phyloP scores from a whole-genome alignment of 495 filamentous ascomycete genomes.

The Aspergillus panamensis region DNA sequence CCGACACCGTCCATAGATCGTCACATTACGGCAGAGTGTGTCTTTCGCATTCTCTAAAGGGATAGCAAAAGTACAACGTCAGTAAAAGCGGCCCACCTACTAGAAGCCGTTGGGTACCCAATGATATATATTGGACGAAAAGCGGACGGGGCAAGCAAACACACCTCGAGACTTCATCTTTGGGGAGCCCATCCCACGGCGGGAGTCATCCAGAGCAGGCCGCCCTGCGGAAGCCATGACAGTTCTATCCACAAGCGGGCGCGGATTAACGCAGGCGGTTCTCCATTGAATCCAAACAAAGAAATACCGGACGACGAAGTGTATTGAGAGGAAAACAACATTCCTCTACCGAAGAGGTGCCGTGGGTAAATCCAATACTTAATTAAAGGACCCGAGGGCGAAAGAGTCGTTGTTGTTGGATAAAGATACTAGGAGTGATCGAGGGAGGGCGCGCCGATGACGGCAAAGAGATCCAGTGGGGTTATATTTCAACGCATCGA shows the following conservation, averaged over 20 bases:
- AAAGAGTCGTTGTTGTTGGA: conserved; percentile 22
- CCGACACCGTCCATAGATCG: conserved; percentile 90
- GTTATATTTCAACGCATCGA: conserved; percentile 16
- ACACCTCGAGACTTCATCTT: conserved; percentile 62
- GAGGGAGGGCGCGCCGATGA: not conserved
- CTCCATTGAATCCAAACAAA: conserved; percentile 42
- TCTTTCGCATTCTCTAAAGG: conserved; percentile 68
- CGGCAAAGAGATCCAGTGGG: not conserved
- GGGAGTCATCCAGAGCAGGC: conserved; percentile 43
- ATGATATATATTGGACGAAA: not conserved
- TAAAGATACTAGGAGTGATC: conserved; percentile 18
- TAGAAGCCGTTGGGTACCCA: not conserved
- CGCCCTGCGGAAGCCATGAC: conserved; percentile 45
- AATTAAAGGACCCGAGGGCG: conserved; percentile 15
- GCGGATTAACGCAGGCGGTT: conserved; percentile 38
- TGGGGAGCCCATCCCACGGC: conserved; percentile 52
- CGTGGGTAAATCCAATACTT: conserved; percentile 17
- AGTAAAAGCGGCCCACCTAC: not conserved
- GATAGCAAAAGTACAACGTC: conserved; percentile 10
- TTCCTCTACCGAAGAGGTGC: conserved; percentile 34
- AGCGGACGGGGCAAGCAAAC: conserved; percentile 17
- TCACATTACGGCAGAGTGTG: conserved; percentile 86
- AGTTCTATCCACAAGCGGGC: conserved; percentile 32
- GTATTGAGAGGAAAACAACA: conserved; percentile 39
- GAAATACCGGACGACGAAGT: conserved; percentile 30